Evolutionary conservation across 768 basidiomycete species (phyloP).

Genomic region (Tephrocybe sp.): DNA sequence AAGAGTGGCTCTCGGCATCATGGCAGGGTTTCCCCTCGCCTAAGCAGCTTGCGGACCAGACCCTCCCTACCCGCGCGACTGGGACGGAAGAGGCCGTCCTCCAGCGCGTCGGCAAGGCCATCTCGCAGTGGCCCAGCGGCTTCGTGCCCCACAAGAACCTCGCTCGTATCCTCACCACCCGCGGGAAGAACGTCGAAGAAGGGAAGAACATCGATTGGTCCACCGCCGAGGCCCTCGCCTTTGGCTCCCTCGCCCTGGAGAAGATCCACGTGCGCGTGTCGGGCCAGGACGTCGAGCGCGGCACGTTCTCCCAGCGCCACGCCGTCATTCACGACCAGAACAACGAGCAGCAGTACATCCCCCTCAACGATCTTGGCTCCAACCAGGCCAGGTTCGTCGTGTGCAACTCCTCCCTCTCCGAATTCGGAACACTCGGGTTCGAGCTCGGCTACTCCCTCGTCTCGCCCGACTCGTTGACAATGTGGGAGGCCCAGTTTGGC

Average conservation of each 20-base stretch:
- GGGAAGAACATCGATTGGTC: conserved; percentile 96
- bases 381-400: conserved; percentile 92
- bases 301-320: conserved; percentile 98
- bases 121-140: conserved; percentile 81
- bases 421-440: conserved; percentile 93
- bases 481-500: conserved; percentile 99
- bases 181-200: conserved; percentile 91
- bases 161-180: conserved; percentile 82
- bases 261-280: conserved; percentile 93
- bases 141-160: conserved; percentile 93
- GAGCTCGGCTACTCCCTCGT: conserved; percentile 99
- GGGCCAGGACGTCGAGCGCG: conserved; percentile 98
- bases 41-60: conserved; percentile 89
- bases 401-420: conserved; percentile 96
- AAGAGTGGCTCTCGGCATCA: conserved; percentile 96
- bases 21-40: conserved; percentile 99
- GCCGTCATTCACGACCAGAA: conserved; percentile 95
- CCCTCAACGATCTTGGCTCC: conserved; percentile 84
- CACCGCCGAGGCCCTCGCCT: conserved; percentile 96
- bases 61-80: conserved; percentile 88
- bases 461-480: conserved; percentile 86
- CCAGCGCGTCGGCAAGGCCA: conserved; percentile 80
- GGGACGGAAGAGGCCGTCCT: conserved; percentile 78
- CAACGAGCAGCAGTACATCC: conserved; percentile 87
- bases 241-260: conserved; percentile 91